Evolutionary conservation across 108 stramenopile genomes (phyloP).

Genomic region (Nitzschia palea): DNA sequence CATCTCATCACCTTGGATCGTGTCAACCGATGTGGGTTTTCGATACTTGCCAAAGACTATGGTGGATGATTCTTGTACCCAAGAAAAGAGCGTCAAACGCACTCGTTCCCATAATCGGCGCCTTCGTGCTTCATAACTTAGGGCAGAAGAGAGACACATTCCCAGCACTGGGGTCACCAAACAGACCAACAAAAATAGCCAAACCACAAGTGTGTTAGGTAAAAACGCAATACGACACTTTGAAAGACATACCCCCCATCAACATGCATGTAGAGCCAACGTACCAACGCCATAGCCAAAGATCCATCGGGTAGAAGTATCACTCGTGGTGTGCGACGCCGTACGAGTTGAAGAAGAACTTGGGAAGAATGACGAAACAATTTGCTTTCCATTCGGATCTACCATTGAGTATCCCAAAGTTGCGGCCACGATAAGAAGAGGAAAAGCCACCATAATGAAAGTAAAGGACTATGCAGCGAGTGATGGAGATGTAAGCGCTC

Average conservation of each 20-base stretch:
- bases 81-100: conserved; percentile 25
- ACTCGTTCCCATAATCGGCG: conserved; percentile 22
- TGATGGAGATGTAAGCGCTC: no score
- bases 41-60: conserved; percentile 18
- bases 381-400: conserved; percentile 11
- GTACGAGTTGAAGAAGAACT: not conserved
- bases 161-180: conserved; percentile 14
- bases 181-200: no score
- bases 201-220: no score
- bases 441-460: conserved; percentile 22
- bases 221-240: no score
- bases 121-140: conserved; percentile 16
- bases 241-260: no score
- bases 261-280: no score
- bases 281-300: conserved; percentile 13
- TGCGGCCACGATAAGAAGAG: conserved; percentile 26
- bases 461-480: no score
- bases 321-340: not conserved
- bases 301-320: not conserved
- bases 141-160: conserved; percentile 18
- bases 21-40: conserved; percentile 10
- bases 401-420: conserved; percentile 16
- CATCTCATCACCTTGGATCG: conserved; percentile 18
- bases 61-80: not conserved
- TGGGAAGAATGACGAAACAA: not conserved